A percentile compares a stretch with the other conserved stretches of the same genome.
Evolutionary conservation across 139 green algal genomes (phyloP).

Genomic region (Yamagishiella unicocca): DNA sequence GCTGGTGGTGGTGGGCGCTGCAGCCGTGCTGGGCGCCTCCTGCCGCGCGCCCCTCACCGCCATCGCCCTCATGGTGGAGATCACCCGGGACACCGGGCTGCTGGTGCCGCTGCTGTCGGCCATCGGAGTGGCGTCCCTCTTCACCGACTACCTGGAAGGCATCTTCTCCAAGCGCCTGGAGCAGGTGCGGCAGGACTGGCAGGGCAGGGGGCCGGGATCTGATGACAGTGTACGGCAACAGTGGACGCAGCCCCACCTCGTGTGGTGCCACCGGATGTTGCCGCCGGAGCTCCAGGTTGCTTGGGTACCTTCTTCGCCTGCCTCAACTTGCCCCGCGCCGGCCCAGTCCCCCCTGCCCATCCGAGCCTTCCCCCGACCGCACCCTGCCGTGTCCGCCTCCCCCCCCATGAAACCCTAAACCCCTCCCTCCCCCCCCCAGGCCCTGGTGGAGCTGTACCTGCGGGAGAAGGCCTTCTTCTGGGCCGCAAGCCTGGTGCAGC

Average conservation of each 20-base stretch:
- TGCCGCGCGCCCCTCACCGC: slow-evolving; percentile 76
- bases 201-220: neutral
- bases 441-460: slow-evolving; percentile 58
- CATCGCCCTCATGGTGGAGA: slow-evolving; percentile 74
- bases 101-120: slow-evolving; percentile 70
- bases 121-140: slow-evolving; percentile 65
- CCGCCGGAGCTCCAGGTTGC: no score
- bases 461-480: slow-evolving; percentile 67
- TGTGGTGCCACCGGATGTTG: no score
- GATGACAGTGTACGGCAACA: no score
- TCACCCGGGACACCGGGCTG: slow-evolving; percentile 68
- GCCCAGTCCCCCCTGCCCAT: no score
- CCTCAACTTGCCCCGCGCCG: no score
- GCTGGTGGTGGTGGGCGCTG: slow-evolving; percentile 75
- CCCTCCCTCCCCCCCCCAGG: neutral
- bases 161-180: slow-evolving; percentile 60
- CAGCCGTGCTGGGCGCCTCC: slow-evolving; percentile 71
- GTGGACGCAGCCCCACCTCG: no score
- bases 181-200: neutral
- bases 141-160: slow-evolving; percentile 70
- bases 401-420: no score
- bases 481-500: slow-evolving; percentile 45
- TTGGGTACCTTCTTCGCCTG: no score
- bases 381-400: no score
- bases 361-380: neutral